Base-by-base conservation (phyloP, 2,329 filamentous ascomycete genomes). In the Penicillium sumatraense region DNA sequence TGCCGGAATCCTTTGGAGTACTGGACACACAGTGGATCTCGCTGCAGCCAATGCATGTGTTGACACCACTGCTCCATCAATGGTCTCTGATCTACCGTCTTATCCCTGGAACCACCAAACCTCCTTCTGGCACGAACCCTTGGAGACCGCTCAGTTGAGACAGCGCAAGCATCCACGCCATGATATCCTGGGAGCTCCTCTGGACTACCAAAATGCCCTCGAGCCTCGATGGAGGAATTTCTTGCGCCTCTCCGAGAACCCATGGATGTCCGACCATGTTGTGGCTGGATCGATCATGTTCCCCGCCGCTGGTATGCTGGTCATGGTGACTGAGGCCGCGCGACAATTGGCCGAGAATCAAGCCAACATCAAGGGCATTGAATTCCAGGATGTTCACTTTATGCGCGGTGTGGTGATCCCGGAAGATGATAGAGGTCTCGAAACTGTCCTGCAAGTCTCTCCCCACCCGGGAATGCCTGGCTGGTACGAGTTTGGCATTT, bases 231-330 rank as follows among this genome's bases (percentile, higher is more conserved):
- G 81, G 81, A 70, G 79, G 11, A 78, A 79, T 48, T 65, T 79
- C 24, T 27, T 46, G 1, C 42, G 42, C 14, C 42, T 51, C 64
- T 59, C 56, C 0, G 63, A 69, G 14, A 45, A 58, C 27, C 67
- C 66, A 10, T 83, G 81, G 81, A 58, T 82, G 5, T 64, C 66
- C 0, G 77, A 83, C 52, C 80, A 83, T 49, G 65, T 75, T 14
- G 54, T 68, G 1, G 54, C 55, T 3, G 62, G 59, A 2, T 53
- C 58, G 1, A 58, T 65, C 21, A 53, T 70, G 9, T 69, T 63
- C 51, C 68, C 68, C 2, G 62, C 58, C 3, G 64, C 65, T 1
- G 67, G 66, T 13, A 60, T 63, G 36, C 36, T 65, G 27, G 59
- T 58, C 16, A 68, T 64, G 58, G 63, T 59, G 2, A 58, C 54